Evolutionary conservation across 1,139 yeast genomes (phyloP).

Genomic region (Suhomyces maxii): DNA sequence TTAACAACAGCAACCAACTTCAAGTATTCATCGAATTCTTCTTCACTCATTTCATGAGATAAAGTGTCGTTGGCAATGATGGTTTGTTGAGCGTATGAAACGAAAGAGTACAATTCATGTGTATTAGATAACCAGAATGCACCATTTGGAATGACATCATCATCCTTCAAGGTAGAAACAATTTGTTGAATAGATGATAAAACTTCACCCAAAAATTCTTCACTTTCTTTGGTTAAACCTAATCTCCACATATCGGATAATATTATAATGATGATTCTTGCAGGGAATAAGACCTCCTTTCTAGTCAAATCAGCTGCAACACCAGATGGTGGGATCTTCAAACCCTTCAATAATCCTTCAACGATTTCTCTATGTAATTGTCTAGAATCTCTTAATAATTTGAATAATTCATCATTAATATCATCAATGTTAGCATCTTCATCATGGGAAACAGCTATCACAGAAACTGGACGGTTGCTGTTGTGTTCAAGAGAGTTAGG

Average conservation of each 20-base stretch:
- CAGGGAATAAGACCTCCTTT: conserved; percentile 94
- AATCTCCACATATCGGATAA: conserved; percentile 98
- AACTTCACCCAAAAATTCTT: conserved; percentile 86
- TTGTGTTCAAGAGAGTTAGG: conserved; percentile 32
- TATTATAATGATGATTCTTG: conserved; percentile 88
- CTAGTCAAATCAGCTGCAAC: conserved; percentile 80
- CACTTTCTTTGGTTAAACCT: conserved; percentile 90
- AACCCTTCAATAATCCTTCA: conserved; percentile 83
- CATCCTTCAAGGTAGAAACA: conserved; percentile 71
- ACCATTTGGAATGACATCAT: conserved; percentile 86
- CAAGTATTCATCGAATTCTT: conserved; percentile 87
- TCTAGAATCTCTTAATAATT: conserved; percentile 75
- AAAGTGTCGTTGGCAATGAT: conserved; percentile 80
- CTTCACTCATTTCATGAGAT: conserved; percentile 82
- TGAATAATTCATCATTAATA: conserved; percentile 71
- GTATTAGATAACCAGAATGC: conserved; percentile 98
- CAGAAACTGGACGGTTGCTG: conserved; percentile 55
- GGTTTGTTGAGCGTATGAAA: conserved; percentile 88
- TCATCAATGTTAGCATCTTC: conserved; percentile 64
- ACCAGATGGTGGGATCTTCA: conserved; percentile 83
- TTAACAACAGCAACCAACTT: conserved; percentile 88
- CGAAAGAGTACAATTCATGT: conserved; percentile 93
- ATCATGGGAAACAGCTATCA: conserved; percentile 55
- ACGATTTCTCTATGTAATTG: conserved; percentile 81
- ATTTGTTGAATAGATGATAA: conserved; percentile 83